Base-by-base conservation (phyloP, 106 monocot genomes). In the Allium sativum region DNA sequence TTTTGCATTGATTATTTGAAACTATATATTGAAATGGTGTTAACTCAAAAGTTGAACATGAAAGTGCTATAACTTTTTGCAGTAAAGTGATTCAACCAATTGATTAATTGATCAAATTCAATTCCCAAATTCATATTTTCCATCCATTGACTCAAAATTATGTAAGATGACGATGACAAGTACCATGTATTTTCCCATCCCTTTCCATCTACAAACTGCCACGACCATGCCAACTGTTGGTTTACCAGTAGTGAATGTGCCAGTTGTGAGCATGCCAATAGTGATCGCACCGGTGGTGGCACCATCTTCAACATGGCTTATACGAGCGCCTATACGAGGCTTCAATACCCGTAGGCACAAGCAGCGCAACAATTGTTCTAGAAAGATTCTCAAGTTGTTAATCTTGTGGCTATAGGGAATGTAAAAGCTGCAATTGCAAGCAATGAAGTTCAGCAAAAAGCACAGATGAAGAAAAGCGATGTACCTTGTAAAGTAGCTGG, bases 321-420 rank as follows among this genome's bases (percentile, higher is more conserved):
- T 12, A 22, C 78, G 7, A 64, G 76, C 4, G 53, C 76, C 44
- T 76, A 73, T 48, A 17, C 84, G 9, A 58, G 80, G 40, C 84
- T 80, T 15, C 84, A 84, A 53, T 84, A 71, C 42, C 84, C 77
- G 53, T 31, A 31, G 31, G 31, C 31, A 31, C 22, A 31, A 45
- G 53, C 88, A 86, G 93, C 93, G 55, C 93, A 93, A 15, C 93
- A 93, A 66, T 74, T 93, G 58, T 93, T 93, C 48, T 85, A 89
- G 70, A 75, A 80, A 41, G 93, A 93, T 74, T 89, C 93, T 44
- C 93, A 93, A 73, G 89, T 86, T 40, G 83, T 93, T 45, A 93
- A 85, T 22, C 89, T 89, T 31, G 93, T 89, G 71, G 93, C 93
- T 46, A 46, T 93, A 53, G 80, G 89, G 69, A 83, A 81, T 72